A percentile compares a stretch with the other conserved stretches of the same genome.
Evolutionary conservation across 345 rosid species (phyloP).

Genomic region (Triadica sebifera): DNA sequence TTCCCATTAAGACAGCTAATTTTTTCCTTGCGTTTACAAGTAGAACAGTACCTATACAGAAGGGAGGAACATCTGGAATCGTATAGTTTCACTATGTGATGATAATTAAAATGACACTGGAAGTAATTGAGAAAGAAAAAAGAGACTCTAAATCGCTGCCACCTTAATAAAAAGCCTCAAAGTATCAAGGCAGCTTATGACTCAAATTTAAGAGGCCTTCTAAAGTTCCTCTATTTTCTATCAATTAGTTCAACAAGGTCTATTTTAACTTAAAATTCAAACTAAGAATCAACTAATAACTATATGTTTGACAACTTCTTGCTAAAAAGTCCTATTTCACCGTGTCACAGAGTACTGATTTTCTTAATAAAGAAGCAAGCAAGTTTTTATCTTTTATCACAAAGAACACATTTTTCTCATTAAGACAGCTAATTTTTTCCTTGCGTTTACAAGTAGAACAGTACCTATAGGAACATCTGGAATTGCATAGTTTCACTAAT

Average conservation of each 20-base stretch:
- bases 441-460: too few species aligned
- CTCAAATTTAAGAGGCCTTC: background rate
- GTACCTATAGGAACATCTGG: too few species aligned
- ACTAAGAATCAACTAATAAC: background rate
- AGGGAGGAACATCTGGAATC: too few species aligned
- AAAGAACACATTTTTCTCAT: background rate
- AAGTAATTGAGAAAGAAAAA: too few species aligned
- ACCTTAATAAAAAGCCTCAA: background rate
- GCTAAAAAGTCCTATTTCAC: background rate
- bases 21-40: too few species aligned
- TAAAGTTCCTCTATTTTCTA: background rate
- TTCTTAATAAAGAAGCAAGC: background rate
- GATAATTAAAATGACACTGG: too few species aligned
- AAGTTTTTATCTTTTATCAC: background rate
- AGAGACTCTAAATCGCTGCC: background rate
- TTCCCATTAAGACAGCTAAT: background rate
- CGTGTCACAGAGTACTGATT: background rate
- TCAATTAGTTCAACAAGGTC: slow-evolving; percentile 2
- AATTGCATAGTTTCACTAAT: too few species aligned
- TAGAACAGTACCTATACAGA: background rate
- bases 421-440: background rate
- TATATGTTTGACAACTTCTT: background rate
- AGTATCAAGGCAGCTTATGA: background rate
- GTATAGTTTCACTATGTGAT: too few species aligned
- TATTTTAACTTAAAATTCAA: background rate